Percentiles rank a stretch among this genome's conserved stretches.
These are phyloP conservation scores for Rhizopus microsporus DNA, from an alignment of 371 early-diverging fungal species.

Conservation along the genomic window DNA sequence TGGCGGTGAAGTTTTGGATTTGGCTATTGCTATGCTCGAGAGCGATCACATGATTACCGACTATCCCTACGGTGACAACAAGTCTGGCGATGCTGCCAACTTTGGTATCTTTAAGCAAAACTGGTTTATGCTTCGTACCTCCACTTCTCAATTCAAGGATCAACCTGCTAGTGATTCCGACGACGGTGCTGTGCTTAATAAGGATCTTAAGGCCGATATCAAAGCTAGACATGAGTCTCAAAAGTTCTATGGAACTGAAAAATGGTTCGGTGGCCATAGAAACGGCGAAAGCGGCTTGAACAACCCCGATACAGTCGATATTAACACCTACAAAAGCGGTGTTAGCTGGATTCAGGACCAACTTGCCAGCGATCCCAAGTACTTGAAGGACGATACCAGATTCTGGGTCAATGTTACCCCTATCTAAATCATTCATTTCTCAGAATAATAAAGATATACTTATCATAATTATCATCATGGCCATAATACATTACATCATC, in stretches of 20 bases:
- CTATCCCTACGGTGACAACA: constrained; percentile 7
- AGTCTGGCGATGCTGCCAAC: constrained; percentile 9
- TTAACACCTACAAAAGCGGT: constrained; percentile 8
- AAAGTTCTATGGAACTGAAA: constrained; percentile 5
- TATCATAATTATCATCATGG: neutral
- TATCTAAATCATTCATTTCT: constrained; percentile 1
- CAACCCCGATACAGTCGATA: constrained; percentile 7
- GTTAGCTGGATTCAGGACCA: constrained; percentile 8
- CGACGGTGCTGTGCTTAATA: neutral
- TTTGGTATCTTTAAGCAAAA: constrained; percentile 15
- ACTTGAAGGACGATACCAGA: constrained; percentile 9
- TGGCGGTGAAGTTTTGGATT: constrained; percentile 4
- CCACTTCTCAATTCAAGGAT: constrained; percentile 3
- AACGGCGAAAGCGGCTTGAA: constrained; percentile 6
- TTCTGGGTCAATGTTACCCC: constrained; percentile 10
- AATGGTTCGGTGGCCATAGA: constrained; percentile 15
- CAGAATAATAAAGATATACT: neutral
- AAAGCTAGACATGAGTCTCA: constrained; percentile 13
- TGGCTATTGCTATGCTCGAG: constrained; percentile 17
- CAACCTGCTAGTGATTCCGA: neutral
- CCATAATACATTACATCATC: too few species aligned
- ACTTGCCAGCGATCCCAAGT: constrained; percentile 4
- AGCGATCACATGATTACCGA: constrained; percentile 2
- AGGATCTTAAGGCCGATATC: neutral
- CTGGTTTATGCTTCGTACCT: constrained; percentile 11